Evolutionary conservation across 1,284 basidiomycete genomes (phyloP).

Genomic region (Anthracocystis panici-leucophaei): DNA sequence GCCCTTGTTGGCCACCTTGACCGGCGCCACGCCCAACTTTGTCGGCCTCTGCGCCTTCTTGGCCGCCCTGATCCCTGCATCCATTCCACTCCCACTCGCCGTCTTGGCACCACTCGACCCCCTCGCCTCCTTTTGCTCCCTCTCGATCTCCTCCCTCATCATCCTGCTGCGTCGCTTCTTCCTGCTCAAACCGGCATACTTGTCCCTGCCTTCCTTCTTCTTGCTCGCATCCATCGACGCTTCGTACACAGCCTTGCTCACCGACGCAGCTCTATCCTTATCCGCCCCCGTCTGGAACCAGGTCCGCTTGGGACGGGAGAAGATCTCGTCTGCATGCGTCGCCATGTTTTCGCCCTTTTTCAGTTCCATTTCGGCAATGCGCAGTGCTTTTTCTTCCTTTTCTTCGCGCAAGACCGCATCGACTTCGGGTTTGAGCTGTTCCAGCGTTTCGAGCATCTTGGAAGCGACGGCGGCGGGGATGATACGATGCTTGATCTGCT

Average conservation of each 20-base stretch:
- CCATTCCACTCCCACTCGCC: slow-evolving; percentile 22
- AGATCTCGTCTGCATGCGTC: slow-evolving; percentile 93
- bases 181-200: slow-evolving; percentile 62
- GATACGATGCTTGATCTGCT: slow-evolving; percentile 89
- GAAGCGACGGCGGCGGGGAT: slow-evolving; percentile 83
- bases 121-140: slow-evolving; percentile 39
- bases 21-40: slow-evolving; percentile 54
- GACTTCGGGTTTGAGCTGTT: slow-evolving; percentile 82
- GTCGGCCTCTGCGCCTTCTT: slow-evolving; percentile 62
- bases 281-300: slow-evolving; percentile 96
- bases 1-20: slow-evolving; percentile 33
- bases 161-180: slow-evolving; percentile 58
- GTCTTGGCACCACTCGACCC: slow-evolving; percentile 23
- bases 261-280: slow-evolving; percentile 73
- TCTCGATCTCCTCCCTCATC: slow-evolving; percentile 61
- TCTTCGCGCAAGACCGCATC: slow-evolving; percentile 88
- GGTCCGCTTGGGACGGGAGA: slow-evolving; percentile 89
- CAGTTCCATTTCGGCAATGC: slow-evolving; percentile 90
- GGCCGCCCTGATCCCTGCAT: slow-evolving; percentile 60
- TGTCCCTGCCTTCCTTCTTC: slow-evolving; percentile 22
- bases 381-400: slow-evolving; percentile 86
- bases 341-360: slow-evolving; percentile 96
- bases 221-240: slow-evolving; percentile 49
- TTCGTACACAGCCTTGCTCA: slow-evolving; percentile 52
- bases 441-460: slow-evolving; percentile 80